Evolutionary conservation across 768 basidiomycete genomes (phyloP), one percentile per base, ranked within the genome.

Genomic region (Mycena chlorophos): DNA sequence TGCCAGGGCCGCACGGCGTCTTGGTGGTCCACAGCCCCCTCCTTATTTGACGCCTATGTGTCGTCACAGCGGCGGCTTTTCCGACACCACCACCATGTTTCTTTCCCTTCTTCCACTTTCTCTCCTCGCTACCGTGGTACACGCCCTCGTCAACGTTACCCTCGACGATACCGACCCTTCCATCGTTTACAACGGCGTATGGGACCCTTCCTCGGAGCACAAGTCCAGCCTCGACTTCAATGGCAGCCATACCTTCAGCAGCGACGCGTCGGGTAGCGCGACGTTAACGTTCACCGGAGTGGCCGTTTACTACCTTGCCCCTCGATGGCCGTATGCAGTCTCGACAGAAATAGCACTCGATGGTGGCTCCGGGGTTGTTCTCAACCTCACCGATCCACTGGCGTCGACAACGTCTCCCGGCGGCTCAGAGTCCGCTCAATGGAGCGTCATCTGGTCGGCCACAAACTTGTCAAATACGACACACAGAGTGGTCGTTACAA

Each of bases 281-380:
- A 66, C 67, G 2, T 72, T 78, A 52, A 68, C 56, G 2, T 80
- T 79, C 57, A 75, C 72, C 29, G 78, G 78, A 26, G 69, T 73
- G 5, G 75, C 75, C 1, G 67, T 81, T 17, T 78, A 75, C 46
- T 77, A 75, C 55, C 56, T 77, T 39, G 73, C 73, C 0, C 77
- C 79, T 13, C 65, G 72, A 5, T 81, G 78, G 78, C 79, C 79
- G 16, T 79, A 77, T 63, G 51, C 54, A 12, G 78, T 78, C 40
- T 74, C 66, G 49, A 76, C 76, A 1, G 70, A 72, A 5, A 47
- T 80, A 4, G 69, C 71, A 3, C 58, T 80, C 26, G 78, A 78
- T 55, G 68, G 65, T 6, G 70, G 68, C n/a, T 62, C 69, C 14
- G 25, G 39, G 3, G 51, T 66, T 1, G 65, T 75, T 34, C 63